Percentiles rank a stretch among this genome's conserved stretches.
phyloP scores from a whole-genome alignment of 805 yeast genomes.

The Saturnispora diversa region DNA sequence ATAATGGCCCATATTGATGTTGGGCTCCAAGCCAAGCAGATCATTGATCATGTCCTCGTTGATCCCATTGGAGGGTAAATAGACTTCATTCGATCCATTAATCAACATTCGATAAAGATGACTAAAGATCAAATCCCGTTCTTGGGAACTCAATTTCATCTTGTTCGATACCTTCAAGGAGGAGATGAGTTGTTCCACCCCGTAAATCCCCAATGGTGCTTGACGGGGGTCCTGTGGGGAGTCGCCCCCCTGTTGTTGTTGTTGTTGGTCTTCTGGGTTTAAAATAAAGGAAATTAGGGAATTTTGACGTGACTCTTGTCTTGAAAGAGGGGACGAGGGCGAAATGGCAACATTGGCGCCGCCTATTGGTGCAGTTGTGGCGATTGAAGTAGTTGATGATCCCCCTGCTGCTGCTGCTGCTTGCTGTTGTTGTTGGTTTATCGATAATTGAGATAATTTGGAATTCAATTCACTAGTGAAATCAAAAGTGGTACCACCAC shows the following conservation, averaged over 20 bases:
- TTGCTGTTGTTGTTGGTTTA: neutral
- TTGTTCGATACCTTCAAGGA: slow-evolving; percentile 24
- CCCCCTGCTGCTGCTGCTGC: slow-evolving; percentile 4
- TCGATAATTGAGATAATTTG: slow-evolving; percentile 7
- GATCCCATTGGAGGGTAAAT: slow-evolving; percentile 14
- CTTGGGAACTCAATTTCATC: slow-evolving; percentile 37
- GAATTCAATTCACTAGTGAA: slow-evolving; percentile 7
- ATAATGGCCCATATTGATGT: too few relatives aligned
- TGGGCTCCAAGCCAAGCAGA: slow-evolving; percentile 7
- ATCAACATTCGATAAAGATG: slow-evolving; percentile 43
- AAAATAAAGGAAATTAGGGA: slow-evolving; percentile 22
- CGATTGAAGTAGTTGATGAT: too few relatives aligned
- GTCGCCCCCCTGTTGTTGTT: neutral
- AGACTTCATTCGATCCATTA: slow-evolving; percentile 28
- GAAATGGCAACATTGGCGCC: too few relatives aligned
- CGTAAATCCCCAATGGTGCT: slow-evolving; percentile 15
- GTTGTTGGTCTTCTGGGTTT: slow-evolving; percentile 15
- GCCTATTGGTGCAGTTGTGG: too few relatives aligned
- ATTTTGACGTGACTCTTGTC: slow-evolving; percentile 24
- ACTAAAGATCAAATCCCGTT: slow-evolving; percentile 42
- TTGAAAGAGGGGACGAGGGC: slow-evolving; percentile 13
- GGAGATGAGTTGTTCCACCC: slow-evolving; percentile 38
- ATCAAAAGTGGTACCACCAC: slow-evolving; percentile 1
- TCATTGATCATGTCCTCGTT: slow-evolving; percentile 11
- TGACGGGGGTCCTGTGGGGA: neutral